Percentiles rank a stretch among this genome's conserved stretches.
These are phyloP conservation scores for Geum urbanum DNA, from an alignment of 306 rosid genomes.

Conservation along the genomic window DNA sequence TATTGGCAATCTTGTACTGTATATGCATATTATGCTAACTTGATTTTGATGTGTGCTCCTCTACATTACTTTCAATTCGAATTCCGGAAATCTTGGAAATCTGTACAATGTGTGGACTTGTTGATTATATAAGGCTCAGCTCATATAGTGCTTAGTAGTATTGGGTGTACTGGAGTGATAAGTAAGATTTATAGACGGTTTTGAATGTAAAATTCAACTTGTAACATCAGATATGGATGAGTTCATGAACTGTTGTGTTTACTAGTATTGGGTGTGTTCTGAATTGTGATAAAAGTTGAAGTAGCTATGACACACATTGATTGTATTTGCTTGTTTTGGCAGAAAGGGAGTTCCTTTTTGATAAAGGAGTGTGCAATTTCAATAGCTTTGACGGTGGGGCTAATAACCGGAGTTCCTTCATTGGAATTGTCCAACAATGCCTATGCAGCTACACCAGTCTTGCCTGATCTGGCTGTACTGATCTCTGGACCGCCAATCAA, in stretches of 20 bases:
- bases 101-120: constrained; percentile 5
- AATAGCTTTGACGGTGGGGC: constrained; percentile 66
- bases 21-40: neutral
- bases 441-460: constrained; percentile 53
- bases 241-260: neutral
- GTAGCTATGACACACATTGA: neutral
- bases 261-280: neutral
- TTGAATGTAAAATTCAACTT: neutral
- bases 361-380: constrained; percentile 73
- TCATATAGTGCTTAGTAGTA: neutral
- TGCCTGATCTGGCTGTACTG: constrained; percentile 73
- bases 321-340: constrained; percentile 29
- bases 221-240: neutral
- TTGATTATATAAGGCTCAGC: neutral
- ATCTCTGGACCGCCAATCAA: constrained; percentile 96
- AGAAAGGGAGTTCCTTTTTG: constrained; percentile 55
- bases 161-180: neutral
- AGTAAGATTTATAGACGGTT: neutral
- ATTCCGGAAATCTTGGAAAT: neutral
- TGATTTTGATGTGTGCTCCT: constrained; percentile 1
- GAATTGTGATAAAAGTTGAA: neutral
- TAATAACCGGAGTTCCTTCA: constrained; percentile 79
- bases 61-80: neutral
- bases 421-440: constrained; percentile 50
- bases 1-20: neutral